A percentile compares a stretch with the other conserved stretches of the same genome.
These are phyloP conservation scores for Fusarium graminum DNA, from an alignment of 2,329 filamentous ascomycete species.

Conservation along the genomic window DNA sequence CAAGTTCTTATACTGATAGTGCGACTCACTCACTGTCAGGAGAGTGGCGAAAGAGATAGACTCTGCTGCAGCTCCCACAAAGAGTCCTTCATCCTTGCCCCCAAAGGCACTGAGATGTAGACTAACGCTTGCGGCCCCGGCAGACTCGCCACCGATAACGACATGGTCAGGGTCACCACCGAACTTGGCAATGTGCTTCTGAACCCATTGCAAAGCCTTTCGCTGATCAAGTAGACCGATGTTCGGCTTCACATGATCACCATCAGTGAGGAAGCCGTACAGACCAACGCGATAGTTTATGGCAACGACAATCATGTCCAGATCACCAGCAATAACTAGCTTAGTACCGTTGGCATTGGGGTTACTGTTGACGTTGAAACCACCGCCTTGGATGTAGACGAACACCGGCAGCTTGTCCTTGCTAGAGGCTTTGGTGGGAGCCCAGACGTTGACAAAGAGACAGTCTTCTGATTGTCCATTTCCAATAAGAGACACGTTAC, in stretches of 20 bases:
- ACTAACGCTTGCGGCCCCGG: slow-evolving; percentile 74
- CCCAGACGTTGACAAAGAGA: slow-evolving; percentile 75
- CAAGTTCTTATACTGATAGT: slow-evolving; percentile 66
- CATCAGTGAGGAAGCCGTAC: slow-evolving; percentile 77
- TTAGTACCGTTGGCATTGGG: slow-evolving; percentile 70
- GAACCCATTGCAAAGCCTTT: slow-evolving; percentile 77
- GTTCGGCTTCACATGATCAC: slow-evolving; percentile 71
- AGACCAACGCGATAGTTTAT: slow-evolving; percentile 83
- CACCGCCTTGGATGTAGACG: slow-evolving; percentile 70
- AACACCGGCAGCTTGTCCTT: slow-evolving; percentile 73
- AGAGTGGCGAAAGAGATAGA: slow-evolving; percentile 66
- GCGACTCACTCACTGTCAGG: slow-evolving; percentile 60
- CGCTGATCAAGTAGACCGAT: slow-evolving; percentile 78
- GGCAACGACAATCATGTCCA: slow-evolving; percentile 75
- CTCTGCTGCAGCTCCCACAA: slow-evolving; percentile 65
- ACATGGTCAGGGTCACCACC: slow-evolving; percentile 78
- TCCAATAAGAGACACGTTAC: slow-evolving; percentile 34
- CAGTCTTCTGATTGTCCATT: slow-evolving; percentile 71
- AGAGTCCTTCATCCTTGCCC: slow-evolving; percentile 62
- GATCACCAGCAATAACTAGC: slow-evolving; percentile 68
- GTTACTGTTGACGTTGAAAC: slow-evolving; percentile 65
- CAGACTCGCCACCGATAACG: slow-evolving; percentile 75
- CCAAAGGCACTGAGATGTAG: slow-evolving; percentile 71
- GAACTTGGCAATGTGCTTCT: slow-evolving; percentile 74
- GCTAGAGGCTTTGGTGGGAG: slow-evolving; percentile 65